phyloP scores from a whole-genome alignment of 257 asterid genomes.

The Solanum habrochaites region DNA sequence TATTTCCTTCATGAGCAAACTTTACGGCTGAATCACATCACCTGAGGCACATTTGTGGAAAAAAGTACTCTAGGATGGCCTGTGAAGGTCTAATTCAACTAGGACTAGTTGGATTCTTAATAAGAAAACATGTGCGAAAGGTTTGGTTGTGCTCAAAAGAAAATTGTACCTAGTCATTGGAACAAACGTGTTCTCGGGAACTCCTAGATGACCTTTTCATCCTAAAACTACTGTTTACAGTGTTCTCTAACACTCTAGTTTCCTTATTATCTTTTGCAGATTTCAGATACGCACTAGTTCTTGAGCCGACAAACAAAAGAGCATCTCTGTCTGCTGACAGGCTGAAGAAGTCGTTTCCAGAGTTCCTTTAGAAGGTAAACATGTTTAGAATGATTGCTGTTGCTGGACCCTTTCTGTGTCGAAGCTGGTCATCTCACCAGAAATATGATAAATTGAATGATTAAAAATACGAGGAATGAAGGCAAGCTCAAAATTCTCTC shows the following conservation, averaged over 20 bases:
- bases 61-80: not conserved
- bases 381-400: not conserved
- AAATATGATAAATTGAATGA: not conserved
- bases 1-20: not conserved
- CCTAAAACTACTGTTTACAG: not conserved
- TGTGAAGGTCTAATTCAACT: not conserved
- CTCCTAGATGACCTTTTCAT: not conserved
- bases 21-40: not conserved
- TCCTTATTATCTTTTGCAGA: slow-evolving; percentile 32
- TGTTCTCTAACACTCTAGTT: not conserved
- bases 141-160: not conserved
- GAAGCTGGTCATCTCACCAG: not conserved
- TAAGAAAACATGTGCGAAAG: not conserved
- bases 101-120: not conserved
- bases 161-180: not conserved
- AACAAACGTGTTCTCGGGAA: not conserved
- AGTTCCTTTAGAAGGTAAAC: slow-evolving; percentile 4
- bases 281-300: slow-evolving; percentile 74
- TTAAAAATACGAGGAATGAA: not conserved
- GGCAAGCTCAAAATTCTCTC: not conserved
- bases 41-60: not conserved
- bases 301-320: slow-evolving; percentile 92
- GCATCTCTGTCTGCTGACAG: slow-evolving; percentile 70
- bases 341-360: slow-evolving; percentile 45
- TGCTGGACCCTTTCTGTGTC: not conserved